Evolutionary conservation across 2,329 filamentous ascomycete species (phyloP), one percentile per base, ranked within the genome.

Genomic region (Davidsoniella virescens): DNA sequence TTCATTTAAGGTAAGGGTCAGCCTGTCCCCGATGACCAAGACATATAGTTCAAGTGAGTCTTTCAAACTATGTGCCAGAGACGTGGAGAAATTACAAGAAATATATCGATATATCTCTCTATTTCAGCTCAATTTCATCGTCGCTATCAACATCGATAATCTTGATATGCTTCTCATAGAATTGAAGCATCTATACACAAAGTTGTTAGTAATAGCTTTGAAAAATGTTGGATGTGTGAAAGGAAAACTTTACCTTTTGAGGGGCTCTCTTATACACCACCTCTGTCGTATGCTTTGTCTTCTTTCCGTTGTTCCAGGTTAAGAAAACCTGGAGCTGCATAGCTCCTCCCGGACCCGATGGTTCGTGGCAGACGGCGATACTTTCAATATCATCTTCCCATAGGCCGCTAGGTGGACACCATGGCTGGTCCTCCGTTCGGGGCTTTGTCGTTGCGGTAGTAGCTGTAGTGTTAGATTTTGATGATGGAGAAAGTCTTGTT

Each of bases 241-340:
- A 16, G 6, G n/a, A n/a, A 25, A 4, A 17, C 38, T 66, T 51
- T 62, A 82, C 82, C 72, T 81, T 84, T 60, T 90, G 84, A 0
- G 85, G 85, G 56, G 83, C 87, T 57, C 86, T 80, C 58, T 78
- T 73, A 58, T 88, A 84, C 6, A 87, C 72, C 12, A 80, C 71
- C 17, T 70, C 63, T 14, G 84, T 77, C 8, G 76, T 71, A 58
- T 90, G 84, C 59, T 84, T 79, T 1, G 82, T 84, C 67, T 86
- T 87, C 44, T 76, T 69, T 7, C 78, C 78, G 54, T 82, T 78
- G 57, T 78, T 80, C 84, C 85, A 90, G 10, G 77, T 76, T 29
- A 88, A 65, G 57, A 81, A 86, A 1, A 83, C 82, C 29, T 78
- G 70, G 12, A 85, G 67, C 4, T 23, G 20, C 53, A 71, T 72